Conservation (phyloP, 768 basidiomycete genomes). For the Podaxis sp. region DNA sequence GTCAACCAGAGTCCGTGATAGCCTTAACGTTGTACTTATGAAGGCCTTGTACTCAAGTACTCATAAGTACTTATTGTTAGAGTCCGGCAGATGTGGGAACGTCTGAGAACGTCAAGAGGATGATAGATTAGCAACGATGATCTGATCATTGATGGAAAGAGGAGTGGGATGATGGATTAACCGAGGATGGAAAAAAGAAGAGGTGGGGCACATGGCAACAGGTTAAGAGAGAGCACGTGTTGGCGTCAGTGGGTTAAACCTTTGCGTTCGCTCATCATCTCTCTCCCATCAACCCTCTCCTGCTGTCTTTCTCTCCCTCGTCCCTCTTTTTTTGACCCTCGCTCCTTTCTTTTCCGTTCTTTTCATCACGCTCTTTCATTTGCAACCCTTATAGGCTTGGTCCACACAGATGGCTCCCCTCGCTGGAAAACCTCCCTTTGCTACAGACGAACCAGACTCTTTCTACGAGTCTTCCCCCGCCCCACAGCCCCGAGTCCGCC, state of each 20-base stretch:
- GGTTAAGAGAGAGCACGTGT: not conserved
- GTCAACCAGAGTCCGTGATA: not conserved
- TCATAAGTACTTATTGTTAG: not conserved
- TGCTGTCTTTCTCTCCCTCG: not conserved
- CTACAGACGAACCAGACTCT: slow-evolving; percentile 66
- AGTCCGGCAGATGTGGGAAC: not conserved
- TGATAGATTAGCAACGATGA: not conserved
- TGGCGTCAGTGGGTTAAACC: not conserved
- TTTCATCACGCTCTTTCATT: slow-evolving; percentile 11
- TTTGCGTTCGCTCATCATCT: not conserved
- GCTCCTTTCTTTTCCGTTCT: slow-evolving; percentile 14
- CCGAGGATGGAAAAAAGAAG: slow-evolving; percentile 1
- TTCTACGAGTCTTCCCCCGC: slow-evolving; percentile 44
- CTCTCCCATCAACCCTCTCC: not conserved
- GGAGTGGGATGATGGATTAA: not conserved
- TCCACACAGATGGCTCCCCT: slow-evolving; percentile 39
- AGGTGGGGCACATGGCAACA: slow-evolving; percentile 7
- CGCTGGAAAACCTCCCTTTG: slow-evolving; percentile 65
- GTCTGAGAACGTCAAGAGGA: too few species aligned
- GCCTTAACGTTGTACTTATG: not conserved
- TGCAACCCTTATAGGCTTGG: slow-evolving; percentile 9
- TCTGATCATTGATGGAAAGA: not conserved
- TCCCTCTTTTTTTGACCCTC: slow-evolving; percentile 2
- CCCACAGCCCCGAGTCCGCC: slow-evolving; percentile 42
- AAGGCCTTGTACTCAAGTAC: not conserved